Evolutionary conservation across 192 early-diverging fungal genomes (phyloP), one percentile per base, ranked within the genome.

Genomic region (Backusella australiensis): DNA sequence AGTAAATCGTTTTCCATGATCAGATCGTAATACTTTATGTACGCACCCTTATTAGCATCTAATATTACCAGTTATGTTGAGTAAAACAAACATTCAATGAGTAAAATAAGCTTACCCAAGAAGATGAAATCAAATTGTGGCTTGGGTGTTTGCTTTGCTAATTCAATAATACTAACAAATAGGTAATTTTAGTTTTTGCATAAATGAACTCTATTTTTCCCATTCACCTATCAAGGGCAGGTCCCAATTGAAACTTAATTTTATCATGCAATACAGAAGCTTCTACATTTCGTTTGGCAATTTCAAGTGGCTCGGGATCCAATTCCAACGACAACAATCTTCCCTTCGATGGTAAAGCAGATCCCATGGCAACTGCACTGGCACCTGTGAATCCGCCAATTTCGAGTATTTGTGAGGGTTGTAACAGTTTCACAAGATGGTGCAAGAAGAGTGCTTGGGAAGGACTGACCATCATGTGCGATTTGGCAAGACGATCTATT

Each of bases 21-120:
- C 11, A 82, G 79, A 41, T 93, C 84, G 49, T 85, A 91, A 75
- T 95, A 93, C 2, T 81, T 79, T 65, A 84, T 83, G 72, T 95
- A 93, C 5, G 83, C 85, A 26, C 77, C 75, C 76, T 95, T 93
- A 78, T 95, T 88, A 0, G 93, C 93, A 73, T 95, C 93, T 87
- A 39, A 21, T 6, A 21, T 15, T 23, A 34, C 21, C 15, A 34
- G 4, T 36, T 63, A 35, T 19, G 52, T 11, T 39, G 38, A 11
- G 8, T 11, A 39, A 36, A 39, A 39, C 35, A 29, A 4, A 34
- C 34, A 23, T 34, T 34, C 38, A 12, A 35, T 66, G 3, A 44
- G 17, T 3, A 17, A 46, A 32, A 38, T 70, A 42, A 68, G 29
- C n/a, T 69, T 76, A 76, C 75, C 34, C 29, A 77, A 7, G 34